Evolutionary conservation across 1,284 basidiomycete genomes (phyloP), one percentile per base, ranked within the genome.

Genomic region (Marasmius oreades): DNA sequence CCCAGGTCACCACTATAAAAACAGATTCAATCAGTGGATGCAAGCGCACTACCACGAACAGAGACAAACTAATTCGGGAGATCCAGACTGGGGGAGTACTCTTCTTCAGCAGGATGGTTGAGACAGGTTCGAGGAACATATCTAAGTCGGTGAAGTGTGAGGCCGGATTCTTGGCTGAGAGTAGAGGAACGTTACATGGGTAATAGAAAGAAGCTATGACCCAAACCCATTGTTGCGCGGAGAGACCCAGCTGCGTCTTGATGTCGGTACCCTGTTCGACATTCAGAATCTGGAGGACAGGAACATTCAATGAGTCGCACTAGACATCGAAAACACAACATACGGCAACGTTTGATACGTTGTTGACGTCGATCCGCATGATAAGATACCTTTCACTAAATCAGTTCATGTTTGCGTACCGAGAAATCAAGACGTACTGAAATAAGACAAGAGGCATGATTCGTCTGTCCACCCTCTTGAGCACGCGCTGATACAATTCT

Each of bases 171-270:
- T 5, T 16, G 12, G 33, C n/a, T n/a, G n/a, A n/a, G 22, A 36
- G 1, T 23, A 22, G 23, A 16, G 24, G 26, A 46, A 59, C 54
- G 56, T 16, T 20, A 42, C 39, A 44, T 1, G 62, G 61, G 55
- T 64, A 64, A 55, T 57, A 64, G 47, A 64, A 64, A 37, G 58
- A 64, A 2, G 63, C 56, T n/a, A 64, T 51, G 8, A 45, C 63
- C 63, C 63, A 64, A 16, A 53, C 57, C 63, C 63, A 64, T 18
- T 64, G 54, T 36, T 64, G 63, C 10, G 63, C 53, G 22, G 55
- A 50, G 18, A 64, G 43, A 24, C 58, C 46, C 8, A 62, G 39
- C 43, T 64, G 58, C 6, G 46, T 52, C 36, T 61, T 64, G 39
- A 64, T 64, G 36, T 56, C 61, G 31, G 59, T 55, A 2, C 58